Evolutionary conservation across 352 stramenopile genomes (phyloP).

Genomic region (Thalassiosira livingstoniorum): DNA sequence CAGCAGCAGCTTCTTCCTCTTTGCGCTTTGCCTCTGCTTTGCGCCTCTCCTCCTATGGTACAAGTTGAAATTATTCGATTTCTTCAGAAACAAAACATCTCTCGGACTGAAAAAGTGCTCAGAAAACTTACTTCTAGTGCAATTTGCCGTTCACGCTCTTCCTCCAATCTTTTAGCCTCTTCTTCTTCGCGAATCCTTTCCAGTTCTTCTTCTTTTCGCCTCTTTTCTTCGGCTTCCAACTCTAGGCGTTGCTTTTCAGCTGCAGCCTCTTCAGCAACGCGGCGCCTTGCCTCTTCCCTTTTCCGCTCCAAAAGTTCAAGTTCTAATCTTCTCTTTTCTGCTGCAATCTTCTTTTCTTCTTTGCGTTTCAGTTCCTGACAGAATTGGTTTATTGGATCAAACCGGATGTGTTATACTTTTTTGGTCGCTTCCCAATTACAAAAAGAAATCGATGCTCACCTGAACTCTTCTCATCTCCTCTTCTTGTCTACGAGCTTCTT

Average conservation of each 20-base stretch:
- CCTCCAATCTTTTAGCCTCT: background rate
- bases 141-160: conserved; percentile 24
- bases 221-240: conserved; percentile 15
- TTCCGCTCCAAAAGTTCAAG: background rate
- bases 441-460: conserved; percentile 10
- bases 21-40: conserved; percentile 9
- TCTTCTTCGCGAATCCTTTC: conserved; percentile 22
- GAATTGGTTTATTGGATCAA: background rate
- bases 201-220: background rate
- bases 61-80: background rate
- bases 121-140: conserved; percentile 12
- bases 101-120: background rate
- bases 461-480: conserved; percentile 20
- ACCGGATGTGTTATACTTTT: too few species aligned
- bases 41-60: conserved; percentile 1
- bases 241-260: background rate
- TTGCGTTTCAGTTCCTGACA: conserved; percentile 38
- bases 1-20: background rate
- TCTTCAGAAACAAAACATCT: background rate
- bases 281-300: conserved; percentile 12
- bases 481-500: conserved; percentile 28
- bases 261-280: conserved; percentile 20
- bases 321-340: conserved; percentile 13
- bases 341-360: conserved; percentile 23
- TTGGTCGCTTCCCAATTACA: conserved; percentile 5